These are phyloP conservation scores for Trichomonas tenax DNA, from an alignment of 208 protist genomes.

Conservation along the genomic window DNA sequence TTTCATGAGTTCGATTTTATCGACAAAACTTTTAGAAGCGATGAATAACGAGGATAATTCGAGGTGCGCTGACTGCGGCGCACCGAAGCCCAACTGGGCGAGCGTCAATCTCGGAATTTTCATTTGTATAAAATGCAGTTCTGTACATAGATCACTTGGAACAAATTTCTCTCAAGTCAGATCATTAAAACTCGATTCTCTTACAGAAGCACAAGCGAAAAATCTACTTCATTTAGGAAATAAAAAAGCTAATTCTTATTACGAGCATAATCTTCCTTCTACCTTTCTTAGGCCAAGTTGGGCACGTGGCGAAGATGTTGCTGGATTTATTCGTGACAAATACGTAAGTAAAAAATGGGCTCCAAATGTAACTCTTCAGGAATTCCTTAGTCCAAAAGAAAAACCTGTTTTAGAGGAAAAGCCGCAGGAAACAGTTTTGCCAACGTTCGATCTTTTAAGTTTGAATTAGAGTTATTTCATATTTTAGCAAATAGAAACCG, in stretches of 20 bases:
- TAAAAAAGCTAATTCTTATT: background rate
- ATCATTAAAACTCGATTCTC: constrained; percentile 38
- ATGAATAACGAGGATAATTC: constrained; percentile 23
- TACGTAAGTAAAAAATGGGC: background rate
- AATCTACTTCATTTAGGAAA: background rate
- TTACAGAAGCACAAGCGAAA: constrained; percentile 29
- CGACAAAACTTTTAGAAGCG: background rate
- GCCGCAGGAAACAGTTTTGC: background rate
- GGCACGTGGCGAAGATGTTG: background rate
- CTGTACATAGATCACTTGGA: constrained; percentile 46
- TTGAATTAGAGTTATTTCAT: background rate
- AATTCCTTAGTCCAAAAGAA: background rate
- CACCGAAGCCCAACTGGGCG: constrained; percentile 27
- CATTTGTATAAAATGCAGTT: constrained; percentile 49
- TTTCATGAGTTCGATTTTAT: background rate
- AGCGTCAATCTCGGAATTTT: constrained; percentile 47
- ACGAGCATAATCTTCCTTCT: background rate
- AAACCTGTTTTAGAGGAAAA: background rate
- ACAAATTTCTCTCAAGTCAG: constrained; percentile 45
- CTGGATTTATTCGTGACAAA: background rate
- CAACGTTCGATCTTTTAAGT: background rate
- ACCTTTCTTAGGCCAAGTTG: background rate
- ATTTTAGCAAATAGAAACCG: no score
- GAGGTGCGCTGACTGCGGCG: constrained; percentile 29
- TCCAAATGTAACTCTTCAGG: background rate